Evolutionary conservation across 2,329 filamentous ascomycete species (phyloP).

Genomic region (Verticillium longisporum): DNA sequence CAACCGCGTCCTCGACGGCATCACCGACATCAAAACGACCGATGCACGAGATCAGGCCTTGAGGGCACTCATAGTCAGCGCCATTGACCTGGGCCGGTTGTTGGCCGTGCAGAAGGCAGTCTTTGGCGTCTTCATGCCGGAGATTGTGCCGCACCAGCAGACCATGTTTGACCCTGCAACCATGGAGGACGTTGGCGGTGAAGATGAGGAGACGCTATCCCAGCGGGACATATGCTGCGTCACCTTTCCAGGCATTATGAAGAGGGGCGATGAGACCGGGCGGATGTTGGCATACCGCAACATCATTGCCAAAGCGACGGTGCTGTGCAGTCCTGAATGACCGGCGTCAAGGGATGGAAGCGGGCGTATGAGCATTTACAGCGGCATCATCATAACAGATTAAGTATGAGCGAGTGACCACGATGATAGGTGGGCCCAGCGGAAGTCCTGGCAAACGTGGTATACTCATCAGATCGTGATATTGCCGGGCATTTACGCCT

Average conservation of each 20-base stretch:
- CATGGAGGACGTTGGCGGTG: slow-evolving; percentile 62
- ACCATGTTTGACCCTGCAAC: slow-evolving; percentile 48
- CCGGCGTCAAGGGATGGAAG: background rate
- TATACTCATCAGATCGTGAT: background rate
- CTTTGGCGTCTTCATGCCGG: slow-evolving; percentile 49
- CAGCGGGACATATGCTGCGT: slow-evolving; percentile 53
- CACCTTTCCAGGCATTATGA: slow-evolving; percentile 58
- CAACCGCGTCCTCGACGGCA: slow-evolving; percentile 41
- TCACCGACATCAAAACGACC: slow-evolving; percentile 32
- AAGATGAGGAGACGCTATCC: slow-evolving; percentile 48
- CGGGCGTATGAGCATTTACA: background rate
- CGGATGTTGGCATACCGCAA: slow-evolving; percentile 54
- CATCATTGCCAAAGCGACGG: slow-evolving; percentile 59
- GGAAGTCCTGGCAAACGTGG: background rate
- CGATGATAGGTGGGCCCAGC: too few species aligned
- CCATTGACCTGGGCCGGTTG: slow-evolving; percentile 49
- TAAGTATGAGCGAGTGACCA: background rate
- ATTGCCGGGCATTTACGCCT: background rate
- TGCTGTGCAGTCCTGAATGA: slow-evolving; percentile 49
- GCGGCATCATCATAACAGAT: background rate
- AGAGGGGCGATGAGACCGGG: slow-evolving; percentile 59
- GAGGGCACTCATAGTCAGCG: slow-evolving; percentile 42
- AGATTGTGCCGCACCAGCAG: slow-evolving; percentile 43
- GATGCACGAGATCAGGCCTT: slow-evolving; percentile 45
- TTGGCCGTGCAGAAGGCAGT: slow-evolving; percentile 53